Percentiles rank a stretch among this genome's conserved stretches.
phyloP scores from a whole-genome alignment of 352 stramenopile species.

The Phytophthora fragariae region DNA sequence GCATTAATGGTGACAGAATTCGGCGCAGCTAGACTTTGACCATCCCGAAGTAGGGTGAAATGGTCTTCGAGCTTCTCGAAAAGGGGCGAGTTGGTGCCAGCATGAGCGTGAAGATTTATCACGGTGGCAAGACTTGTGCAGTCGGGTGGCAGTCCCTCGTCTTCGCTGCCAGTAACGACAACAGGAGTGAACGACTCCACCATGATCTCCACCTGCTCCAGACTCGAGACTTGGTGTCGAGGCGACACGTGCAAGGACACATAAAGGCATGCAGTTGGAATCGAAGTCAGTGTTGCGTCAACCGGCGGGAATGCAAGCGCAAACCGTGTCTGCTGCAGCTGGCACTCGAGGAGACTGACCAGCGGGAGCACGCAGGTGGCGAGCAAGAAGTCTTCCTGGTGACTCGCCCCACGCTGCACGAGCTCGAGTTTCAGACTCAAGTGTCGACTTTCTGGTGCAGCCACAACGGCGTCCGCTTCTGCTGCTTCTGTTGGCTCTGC shows the following conservation, averaged over 20 bases:
- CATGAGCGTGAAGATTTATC: slow-evolving; percentile 12
- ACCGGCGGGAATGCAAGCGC: slow-evolving; percentile 34
- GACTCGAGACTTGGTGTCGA: slow-evolving; percentile 2
- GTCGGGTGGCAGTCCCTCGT: slow-evolving; percentile 24
- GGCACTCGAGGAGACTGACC: slow-evolving; percentile 14
- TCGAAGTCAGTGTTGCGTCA: too few relatives aligned
- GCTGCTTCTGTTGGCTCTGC: background rate
- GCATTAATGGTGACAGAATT: background rate
- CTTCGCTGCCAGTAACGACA: slow-evolving; percentile 35
- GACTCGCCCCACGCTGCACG: slow-evolving; percentile 61
- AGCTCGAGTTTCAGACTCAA: slow-evolving; percentile 61
- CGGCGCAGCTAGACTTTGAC: slow-evolving; percentile 6
- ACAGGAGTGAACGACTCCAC: slow-evolving; percentile 40
- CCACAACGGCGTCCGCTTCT: background rate
- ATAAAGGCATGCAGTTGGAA: slow-evolving; percentile 22
- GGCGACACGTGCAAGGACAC: slow-evolving; percentile 25
- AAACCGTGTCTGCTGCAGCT: slow-evolving; percentile 38
- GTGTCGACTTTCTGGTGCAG: background rate
- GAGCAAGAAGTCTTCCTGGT: slow-evolving; percentile 72
- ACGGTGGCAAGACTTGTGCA: slow-evolving; percentile 23
- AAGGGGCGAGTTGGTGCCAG: background rate
- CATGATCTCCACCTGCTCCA: slow-evolving; percentile 33
- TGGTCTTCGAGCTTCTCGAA: slow-evolving; percentile 17
- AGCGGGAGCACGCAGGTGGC: slow-evolving; percentile 43
- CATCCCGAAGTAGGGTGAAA: slow-evolving; percentile 29